phyloP scores from a whole-genome alignment of 2,329 filamentous ascomycete genomes.

The Aureobasidium sp. region DNA sequence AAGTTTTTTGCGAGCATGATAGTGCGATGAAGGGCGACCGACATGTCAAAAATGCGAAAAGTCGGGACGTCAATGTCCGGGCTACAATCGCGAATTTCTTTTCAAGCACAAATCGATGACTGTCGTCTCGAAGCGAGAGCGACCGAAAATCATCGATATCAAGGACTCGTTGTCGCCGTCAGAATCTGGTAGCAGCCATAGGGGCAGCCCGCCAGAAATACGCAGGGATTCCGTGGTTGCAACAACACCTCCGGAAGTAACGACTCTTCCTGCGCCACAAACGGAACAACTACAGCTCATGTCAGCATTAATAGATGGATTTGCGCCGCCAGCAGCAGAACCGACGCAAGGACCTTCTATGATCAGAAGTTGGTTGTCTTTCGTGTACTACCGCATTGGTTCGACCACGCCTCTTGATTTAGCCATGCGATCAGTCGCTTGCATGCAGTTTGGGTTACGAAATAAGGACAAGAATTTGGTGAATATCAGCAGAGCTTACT shows the following conservation, averaged over 20 bases:
- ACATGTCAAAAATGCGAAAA: constrained; percentile 9
- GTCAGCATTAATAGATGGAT: constrained; percentile 10
- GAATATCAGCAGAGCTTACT: constrained; percentile 1
- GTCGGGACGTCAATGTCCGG: constrained; percentile 10
- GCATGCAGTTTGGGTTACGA: constrained; percentile 4
- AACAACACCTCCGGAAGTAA: background rate
- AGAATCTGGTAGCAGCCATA: background rate
- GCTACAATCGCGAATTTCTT: background rate
- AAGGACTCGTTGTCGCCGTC: background rate
- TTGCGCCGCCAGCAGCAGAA: constrained; percentile 2
- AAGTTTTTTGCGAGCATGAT: background rate
- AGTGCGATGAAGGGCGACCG: constrained; percentile 16
- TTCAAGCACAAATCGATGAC: constrained; percentile 4
- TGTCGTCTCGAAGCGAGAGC: background rate
- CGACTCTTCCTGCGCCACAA: background rate
- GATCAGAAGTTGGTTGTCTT: constrained; percentile 8
- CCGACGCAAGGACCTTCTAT: background rate
- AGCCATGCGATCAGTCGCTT: constrained; percentile 13
- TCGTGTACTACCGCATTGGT: constrained; percentile 4
- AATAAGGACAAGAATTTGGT: background rate
- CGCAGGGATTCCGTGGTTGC: constrained; percentile 4
- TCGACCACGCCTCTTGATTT: constrained; percentile 1
- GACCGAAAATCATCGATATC: background rate
- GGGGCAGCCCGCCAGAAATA: background rate
- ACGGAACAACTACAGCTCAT: constrained; percentile 7